Conservation (phyloP, 2,329 filamentous ascomycete genomes). For the Karstenula rhodostoma region DNA sequence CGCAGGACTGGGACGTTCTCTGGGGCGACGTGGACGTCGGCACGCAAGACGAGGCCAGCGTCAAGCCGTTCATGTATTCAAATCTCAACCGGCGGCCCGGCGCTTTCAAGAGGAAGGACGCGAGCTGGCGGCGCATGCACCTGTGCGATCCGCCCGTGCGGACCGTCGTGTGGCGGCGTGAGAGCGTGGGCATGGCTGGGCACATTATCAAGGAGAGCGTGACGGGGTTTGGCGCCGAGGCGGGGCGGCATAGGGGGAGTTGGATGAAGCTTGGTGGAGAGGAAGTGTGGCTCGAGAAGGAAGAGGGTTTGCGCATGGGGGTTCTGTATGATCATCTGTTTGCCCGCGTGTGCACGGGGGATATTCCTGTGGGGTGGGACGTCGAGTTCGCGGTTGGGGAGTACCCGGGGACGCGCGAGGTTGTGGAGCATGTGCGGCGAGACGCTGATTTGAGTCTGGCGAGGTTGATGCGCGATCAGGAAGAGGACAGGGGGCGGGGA, state of each 20-base stretch:
- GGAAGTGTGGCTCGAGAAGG: not conserved
- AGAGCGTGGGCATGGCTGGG: not conserved
- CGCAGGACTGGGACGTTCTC: not conserved
- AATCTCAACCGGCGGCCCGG: not conserved
- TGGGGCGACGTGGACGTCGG: not conserved
- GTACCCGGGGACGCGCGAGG: not conserved
- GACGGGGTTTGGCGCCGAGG: not conserved
- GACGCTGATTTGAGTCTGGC: not conserved
- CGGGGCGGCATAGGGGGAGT: too few relatives aligned
- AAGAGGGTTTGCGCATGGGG: slow-evolving; percentile 1
- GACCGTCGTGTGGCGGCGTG: not conserved
- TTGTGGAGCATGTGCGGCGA: not conserved
- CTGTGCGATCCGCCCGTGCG: slow-evolving; percentile 17
- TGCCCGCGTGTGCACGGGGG: not conserved
- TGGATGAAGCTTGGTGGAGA: not conserved
- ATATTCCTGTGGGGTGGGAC: not conserved
- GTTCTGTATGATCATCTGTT: slow-evolving; percentile 5
- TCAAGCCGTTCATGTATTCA: not conserved
- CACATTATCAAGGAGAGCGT: not conserved
- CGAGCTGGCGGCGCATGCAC: slow-evolving; percentile 21
- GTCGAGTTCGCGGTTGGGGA: not conserved
- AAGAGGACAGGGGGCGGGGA: not conserved
- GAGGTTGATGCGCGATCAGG: not conserved
- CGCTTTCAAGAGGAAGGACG: slow-evolving; percentile 1
- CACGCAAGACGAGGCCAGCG: not conserved